These are phyloP conservation scores for Gossypium longicalyx DNA, from an alignment of 345 rosid genomes.

Conservation along the genomic window DNA sequence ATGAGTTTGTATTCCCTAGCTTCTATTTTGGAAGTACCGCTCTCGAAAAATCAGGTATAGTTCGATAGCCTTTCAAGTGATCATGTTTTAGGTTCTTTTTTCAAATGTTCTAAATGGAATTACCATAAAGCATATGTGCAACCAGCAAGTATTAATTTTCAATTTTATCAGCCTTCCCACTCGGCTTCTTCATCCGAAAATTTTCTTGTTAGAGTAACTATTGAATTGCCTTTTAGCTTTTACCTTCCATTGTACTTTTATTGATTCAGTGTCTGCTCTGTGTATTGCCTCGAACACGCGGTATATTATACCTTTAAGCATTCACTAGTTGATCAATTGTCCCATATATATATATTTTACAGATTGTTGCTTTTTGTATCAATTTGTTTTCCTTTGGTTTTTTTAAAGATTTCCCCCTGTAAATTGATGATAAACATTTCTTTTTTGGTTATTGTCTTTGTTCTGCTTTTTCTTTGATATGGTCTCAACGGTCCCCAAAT, in stretches of 20 bases:
- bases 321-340: not conserved
- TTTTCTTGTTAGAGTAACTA: constrained; percentile 12
- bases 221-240: constrained; percentile 11
- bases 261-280: not conserved
- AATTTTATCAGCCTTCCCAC: constrained; percentile 16
- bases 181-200: not conserved
- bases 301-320: not conserved
- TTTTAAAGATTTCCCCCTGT: not conserved
- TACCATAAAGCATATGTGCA: constrained; percentile 27
- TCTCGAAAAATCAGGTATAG: constrained; percentile 19
- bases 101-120: not conserved
- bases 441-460: not conserved
- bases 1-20: constrained; percentile 13
- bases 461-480: not conserved
- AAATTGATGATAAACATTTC: not conserved
- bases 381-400: not conserved
- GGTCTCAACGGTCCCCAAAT: not conserved
- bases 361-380: not conserved
- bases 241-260: not conserved
- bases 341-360: not conserved
- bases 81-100: constrained; percentile 13
- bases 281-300: not conserved
- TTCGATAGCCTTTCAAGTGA: constrained; percentile 15
- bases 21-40: constrained; percentile 19
- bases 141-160: constrained; percentile 18